Conservation (phyloP, 495 filamentous ascomycete species). For the Cudoniella acicularis region DNA sequence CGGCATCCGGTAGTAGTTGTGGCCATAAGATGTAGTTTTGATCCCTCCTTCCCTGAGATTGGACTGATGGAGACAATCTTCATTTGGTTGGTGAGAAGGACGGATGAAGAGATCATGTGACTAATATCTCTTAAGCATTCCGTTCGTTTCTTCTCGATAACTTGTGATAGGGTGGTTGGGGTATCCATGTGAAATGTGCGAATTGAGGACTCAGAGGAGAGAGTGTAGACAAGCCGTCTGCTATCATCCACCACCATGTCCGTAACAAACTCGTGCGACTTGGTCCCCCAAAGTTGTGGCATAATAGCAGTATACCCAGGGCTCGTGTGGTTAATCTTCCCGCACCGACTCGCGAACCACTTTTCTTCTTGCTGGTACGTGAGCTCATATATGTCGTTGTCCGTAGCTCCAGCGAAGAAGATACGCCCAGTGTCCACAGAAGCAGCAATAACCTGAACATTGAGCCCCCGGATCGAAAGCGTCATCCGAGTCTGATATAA, state of each 20-base stretch:
- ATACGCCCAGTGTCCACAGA: constrained; percentile 77
- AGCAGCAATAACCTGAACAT: constrained; percentile 71
- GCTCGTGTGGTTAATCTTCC: constrained; percentile 80
- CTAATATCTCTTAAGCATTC: constrained; percentile 60
- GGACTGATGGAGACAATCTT: constrained; percentile 79
- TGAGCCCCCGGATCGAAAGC: constrained; percentile 63
- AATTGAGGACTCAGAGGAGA: constrained; percentile 81
- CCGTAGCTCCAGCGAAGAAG: constrained; percentile 78
- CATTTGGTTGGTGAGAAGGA: constrained; percentile 62
- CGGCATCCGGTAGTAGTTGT: constrained; percentile 87
- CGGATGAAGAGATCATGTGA: constrained; percentile 70
- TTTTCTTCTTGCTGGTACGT: constrained; percentile 94
- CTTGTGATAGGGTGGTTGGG: constrained; percentile 45
- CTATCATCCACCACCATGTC: constrained; percentile 87
- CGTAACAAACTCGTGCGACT: constrained; percentile 56
- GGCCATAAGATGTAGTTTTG: constrained; percentile 82
- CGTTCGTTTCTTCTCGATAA: constrained; percentile 53
- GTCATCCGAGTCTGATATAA: constrained; percentile 85
- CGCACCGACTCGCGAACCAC: constrained; percentile 84
- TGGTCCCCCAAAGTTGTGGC: constrained; percentile 52
- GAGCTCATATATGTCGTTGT: constrained; percentile 87
- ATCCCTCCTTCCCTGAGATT: constrained; percentile 75
- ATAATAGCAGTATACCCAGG: constrained; percentile 69
- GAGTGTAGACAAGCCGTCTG: constrained; percentile 81
- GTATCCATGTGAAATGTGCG: constrained; percentile 75